Base-by-base conservation (phyloP, 75 land plant species). In the Gnetum montanum region DNA sequence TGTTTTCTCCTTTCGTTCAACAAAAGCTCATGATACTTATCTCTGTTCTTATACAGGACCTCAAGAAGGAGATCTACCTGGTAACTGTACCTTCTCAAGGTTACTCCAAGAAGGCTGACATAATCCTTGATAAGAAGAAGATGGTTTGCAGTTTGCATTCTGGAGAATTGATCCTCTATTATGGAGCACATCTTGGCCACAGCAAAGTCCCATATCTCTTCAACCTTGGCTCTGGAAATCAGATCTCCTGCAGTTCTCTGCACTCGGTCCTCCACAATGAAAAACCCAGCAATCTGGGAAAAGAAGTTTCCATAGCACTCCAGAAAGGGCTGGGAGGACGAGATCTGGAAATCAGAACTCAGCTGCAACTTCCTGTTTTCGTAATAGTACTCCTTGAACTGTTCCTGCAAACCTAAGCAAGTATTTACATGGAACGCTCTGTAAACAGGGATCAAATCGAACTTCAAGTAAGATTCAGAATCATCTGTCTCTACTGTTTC, bases 401-500 rank as follows among this genome's bases (percentile, higher is more conserved):
- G 86, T 3, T 79, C 85, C 45, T 67, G 68, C 31, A 90, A 65
- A 13, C 85, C 80, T 43, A 94, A 81, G 63, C 96, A 85, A 5
- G 70, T 64, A 52, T 94, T 75, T 35, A 94, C 86, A 45, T 90
- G 82, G 64, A 83, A 60, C 23, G 96, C 85, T 30, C 96, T 77
- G 60, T 94, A 94, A 38, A 94, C 84, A 33, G 96, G 98, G 4
- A 91, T 86, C 10, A 94, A 77, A 68, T 85, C 90, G 59, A 94
- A 80, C 49, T 82, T 78, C 58, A 85, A 48, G 52, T 68, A 46
- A 1, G 84, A 74, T 31, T 75, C 78, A 56, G 82, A 86, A 47
- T 85, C 96, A 52, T 85, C 84, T 35, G 67, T 35, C 8, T 82
- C 82, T 25, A 85, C 98, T 43, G 70, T 45, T 13, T 89, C 90